These are phyloP conservation scores for Lycium ferocissimum DNA, from an alignment of 257 asterid species.

Conservation along the genomic window DNA sequence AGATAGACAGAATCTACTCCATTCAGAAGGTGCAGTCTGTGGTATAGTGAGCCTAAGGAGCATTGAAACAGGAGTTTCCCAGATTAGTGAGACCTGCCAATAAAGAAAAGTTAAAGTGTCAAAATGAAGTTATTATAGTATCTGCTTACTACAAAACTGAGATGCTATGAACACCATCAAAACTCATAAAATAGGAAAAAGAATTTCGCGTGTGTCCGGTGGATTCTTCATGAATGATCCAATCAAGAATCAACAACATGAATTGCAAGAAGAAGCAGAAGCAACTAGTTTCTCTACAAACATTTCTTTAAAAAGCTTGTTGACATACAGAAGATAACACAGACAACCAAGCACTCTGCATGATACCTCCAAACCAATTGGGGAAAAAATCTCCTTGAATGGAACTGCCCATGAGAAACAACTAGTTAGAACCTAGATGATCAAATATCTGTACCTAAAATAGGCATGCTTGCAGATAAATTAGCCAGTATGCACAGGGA, in stretches of 20 bases:
- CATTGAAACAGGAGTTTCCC: slow-evolving; percentile 82
- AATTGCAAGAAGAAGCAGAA: slow-evolving; percentile 4
- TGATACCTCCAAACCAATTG: neutral
- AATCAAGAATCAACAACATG: neutral
- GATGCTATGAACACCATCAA: neutral
- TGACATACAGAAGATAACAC: neutral
- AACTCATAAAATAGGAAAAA: neutral
- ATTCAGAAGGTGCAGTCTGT: slow-evolving; percentile 67
- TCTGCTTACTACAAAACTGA: neutral
- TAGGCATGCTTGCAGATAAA: neutral
- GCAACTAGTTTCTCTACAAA: neutral
- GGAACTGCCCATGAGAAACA: neutral
- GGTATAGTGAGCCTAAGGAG: slow-evolving; percentile 91
- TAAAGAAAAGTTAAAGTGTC: slow-evolving; percentile 33
- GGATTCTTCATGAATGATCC: neutral
- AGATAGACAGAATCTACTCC: slow-evolving; percentile 91
- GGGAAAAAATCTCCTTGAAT: neutral
- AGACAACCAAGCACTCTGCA: slow-evolving; percentile 13
- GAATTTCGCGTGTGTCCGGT: neutral
- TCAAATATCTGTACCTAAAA: neutral
- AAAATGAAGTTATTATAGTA: slow-evolving; percentile 22
- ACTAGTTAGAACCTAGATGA: neutral
- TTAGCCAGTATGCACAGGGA: neutral
- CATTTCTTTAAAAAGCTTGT: neutral
- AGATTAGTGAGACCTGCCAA: slow-evolving; percentile 65